Conservation (phyloP, 768 basidiomycete species). For the Phylloporus rhodoxanthus region DNA sequence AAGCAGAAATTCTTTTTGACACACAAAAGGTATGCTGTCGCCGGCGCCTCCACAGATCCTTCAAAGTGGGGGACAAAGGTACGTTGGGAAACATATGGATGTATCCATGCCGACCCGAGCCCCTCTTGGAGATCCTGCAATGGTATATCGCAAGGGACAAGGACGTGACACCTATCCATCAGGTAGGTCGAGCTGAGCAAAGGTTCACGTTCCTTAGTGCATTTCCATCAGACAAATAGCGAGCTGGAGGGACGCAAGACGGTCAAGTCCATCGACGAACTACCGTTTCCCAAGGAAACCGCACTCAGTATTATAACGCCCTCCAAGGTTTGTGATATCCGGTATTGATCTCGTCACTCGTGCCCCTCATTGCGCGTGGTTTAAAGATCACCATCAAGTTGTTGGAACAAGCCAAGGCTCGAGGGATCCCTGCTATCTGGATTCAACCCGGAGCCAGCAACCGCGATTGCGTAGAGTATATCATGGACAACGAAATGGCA, state of each 20-base stretch:
- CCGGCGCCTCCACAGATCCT: constrained; percentile 77
- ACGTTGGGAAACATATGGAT: neutral
- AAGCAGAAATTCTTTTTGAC: constrained; percentile 53
- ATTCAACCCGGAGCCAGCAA: constrained; percentile 86
- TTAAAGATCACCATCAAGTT: constrained; percentile 65
- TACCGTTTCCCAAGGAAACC: constrained; percentile 57
- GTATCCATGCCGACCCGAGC: neutral
- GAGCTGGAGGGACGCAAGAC: constrained; percentile 65
- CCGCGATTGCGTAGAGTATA: constrained; percentile 53
- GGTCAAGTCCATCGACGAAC: constrained; percentile 47
- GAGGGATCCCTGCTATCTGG: constrained; percentile 76
- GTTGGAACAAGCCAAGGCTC: constrained; percentile 61
- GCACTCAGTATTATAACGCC: constrained; percentile 78
- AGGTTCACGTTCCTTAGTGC: neutral
- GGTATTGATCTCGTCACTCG: neutral
- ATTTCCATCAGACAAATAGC: constrained; percentile 50
- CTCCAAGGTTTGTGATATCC: constrained; percentile 43
- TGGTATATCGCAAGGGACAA: constrained; percentile 65
- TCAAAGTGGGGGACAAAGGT: constrained; percentile 77
- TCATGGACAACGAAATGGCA: constrained; percentile 57
- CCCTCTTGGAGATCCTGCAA: constrained; percentile 52
- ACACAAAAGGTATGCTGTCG: constrained; percentile 64
- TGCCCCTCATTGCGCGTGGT: neutral
- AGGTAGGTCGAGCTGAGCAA: constrained; percentile 37
- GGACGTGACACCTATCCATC: constrained; percentile 69